phyloP scores from a whole-genome alignment of 2,329 filamentous ascomycete genomes.

The Cladosporium austrohemisphaericum region DNA sequence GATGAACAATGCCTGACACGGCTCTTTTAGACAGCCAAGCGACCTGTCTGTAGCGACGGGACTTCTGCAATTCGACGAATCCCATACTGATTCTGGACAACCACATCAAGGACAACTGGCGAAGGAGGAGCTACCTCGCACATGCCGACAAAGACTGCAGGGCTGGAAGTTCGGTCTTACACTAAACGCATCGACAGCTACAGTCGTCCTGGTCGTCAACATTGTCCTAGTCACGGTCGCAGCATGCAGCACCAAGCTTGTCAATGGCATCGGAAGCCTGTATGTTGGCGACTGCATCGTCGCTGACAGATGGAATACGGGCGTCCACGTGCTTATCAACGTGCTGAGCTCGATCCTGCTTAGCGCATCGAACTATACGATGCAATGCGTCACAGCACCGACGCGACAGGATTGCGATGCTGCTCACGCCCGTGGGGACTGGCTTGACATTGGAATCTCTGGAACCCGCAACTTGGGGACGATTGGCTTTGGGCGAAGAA shows the following conservation, averaged over 20 bases:
- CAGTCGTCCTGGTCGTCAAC: too few species aligned
- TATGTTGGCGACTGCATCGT: conserved; percentile 25
- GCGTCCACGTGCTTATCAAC: conserved; percentile 52
- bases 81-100: too few species aligned
- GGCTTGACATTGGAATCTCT: conserved; percentile 46
- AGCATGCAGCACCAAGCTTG: neutral
- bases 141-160: too few species aligned
- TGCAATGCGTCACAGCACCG: conserved; percentile 51
- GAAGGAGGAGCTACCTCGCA: too few species aligned
- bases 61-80: too few species aligned
- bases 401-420: conserved; percentile 47
- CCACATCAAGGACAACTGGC: too few species aligned
- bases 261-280: conserved; percentile 19
- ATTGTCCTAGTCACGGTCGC: too few species aligned
- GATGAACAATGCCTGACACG: too few species aligned
- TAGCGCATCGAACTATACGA: conserved; percentile 49
- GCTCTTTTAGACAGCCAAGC: too few species aligned
- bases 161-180: neutral
- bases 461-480: conserved; percentile 38
- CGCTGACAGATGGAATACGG: too few species aligned
- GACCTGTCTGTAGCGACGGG: too few species aligned
- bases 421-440: conserved; percentile 42
- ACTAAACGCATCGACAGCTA: neutral
- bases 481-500: conserved; percentile 21
- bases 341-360: conserved; percentile 45